Evolutionary conservation across 352 stramenopile species (phyloP).

Genomic region (Globisporangium emineosum): DNA sequence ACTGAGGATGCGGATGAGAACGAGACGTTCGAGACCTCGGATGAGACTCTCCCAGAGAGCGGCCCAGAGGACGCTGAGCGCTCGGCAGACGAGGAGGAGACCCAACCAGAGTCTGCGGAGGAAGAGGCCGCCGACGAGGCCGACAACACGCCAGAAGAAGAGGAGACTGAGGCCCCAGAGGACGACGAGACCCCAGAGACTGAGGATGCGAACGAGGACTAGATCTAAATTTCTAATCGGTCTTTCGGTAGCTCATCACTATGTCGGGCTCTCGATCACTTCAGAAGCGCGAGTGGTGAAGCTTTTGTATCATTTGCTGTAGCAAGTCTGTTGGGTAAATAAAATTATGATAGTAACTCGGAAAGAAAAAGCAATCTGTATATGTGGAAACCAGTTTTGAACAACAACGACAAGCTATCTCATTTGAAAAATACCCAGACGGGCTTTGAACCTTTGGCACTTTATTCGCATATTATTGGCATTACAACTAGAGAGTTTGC

Average conservation of each 20-base stretch:
- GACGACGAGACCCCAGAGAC: background rate
- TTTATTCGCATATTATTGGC: too few relatives aligned
- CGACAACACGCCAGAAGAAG: background rate
- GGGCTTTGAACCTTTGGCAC: too few relatives aligned
- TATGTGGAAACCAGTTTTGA: too few relatives aligned
- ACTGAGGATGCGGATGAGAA: background rate
- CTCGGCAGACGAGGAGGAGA: background rate
- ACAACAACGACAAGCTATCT: too few relatives aligned
- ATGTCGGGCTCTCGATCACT: too few relatives aligned
- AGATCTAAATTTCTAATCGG: background rate
- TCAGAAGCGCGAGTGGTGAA: background rate
- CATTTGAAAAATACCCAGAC: too few relatives aligned
- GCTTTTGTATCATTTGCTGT: conserved; percentile 2
- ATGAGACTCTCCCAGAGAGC: conserved; percentile 13
- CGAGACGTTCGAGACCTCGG: background rate
- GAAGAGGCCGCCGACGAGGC: background rate
- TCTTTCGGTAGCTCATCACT: background rate
- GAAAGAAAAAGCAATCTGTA: background rate
- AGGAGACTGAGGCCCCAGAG: too few relatives aligned
- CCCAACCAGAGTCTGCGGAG: background rate
- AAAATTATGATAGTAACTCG: conserved; percentile 8
- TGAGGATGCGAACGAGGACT: background rate
- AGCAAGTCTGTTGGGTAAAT: conserved; percentile 1
- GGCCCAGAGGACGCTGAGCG: conserved; percentile 8
- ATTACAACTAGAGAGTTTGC: too few relatives aligned